Evolutionary conservation across 257 asterid genomes (phyloP), one percentile per base, ranked within the genome.

Genomic region (Fraxinus excelsior): DNA sequence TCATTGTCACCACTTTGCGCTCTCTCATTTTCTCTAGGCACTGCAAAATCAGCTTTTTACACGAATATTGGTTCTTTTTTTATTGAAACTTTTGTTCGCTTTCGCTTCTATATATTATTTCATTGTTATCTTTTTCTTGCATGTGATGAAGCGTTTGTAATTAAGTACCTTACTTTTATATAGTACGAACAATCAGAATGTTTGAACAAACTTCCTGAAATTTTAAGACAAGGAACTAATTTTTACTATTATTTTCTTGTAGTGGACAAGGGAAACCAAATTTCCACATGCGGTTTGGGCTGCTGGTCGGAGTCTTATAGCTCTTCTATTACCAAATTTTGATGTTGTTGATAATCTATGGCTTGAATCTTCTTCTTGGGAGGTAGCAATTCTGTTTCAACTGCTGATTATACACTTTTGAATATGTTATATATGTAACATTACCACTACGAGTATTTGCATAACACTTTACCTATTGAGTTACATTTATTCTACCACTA

Each of bases 241-340:
- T 56, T 25, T 72, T 72, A 12, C 23, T 71, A 74, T 84, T 19
- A 31, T 75, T 69, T 46, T 75, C 21, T 72, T 73, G 76, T 75
- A 95, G 99, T 95, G 97, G 99, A 90, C 90, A 70, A 84, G 90
- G 89, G 98, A 95, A 84, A 83, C 96, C 71, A 93, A 91, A 85
- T 84, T 78, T 68, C 97, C 99, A 37, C 99, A 95, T 83, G 97
- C 99, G 72, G 93, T 95, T 79, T 95, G 99, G 99, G 98, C 99
- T 82, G 93, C 97, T 79, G 99, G 99, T 79, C 98, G 99, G 76
- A 90, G 98, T 82, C 94, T 95, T 44, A 81, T 93, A 79, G 96
- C 99, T 78, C 87, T 84, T 83, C 91, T 95, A 42, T 85, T 95
- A 76, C 99, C 99, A 58, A 90, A 91, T 83, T 95, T 91, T 79